These are phyloP conservation scores for Mycena metata DNA, from an alignment of 768 basidiomycete genomes.

Conservation along the genomic window DNA sequence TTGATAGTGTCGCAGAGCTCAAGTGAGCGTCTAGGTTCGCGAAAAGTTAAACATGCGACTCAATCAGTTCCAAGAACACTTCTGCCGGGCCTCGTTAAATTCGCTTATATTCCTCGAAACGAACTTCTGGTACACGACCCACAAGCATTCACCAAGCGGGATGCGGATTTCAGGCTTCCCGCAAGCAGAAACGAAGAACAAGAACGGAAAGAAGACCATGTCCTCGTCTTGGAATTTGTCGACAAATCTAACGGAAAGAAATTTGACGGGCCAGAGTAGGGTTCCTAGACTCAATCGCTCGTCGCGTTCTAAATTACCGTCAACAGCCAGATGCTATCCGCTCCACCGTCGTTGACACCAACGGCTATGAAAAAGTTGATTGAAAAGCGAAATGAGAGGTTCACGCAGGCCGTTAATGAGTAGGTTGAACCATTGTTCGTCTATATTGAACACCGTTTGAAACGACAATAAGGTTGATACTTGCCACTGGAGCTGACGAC, in stretches of 20 bases:
- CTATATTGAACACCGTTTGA: background rate
- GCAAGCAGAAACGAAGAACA: conserved; percentile 37
- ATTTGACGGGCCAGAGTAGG: conserved; percentile 46
- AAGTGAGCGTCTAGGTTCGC: conserved; percentile 77
- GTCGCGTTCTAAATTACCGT: conserved; percentile 24
- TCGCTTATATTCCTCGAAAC: conserved; percentile 81
- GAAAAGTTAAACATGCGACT: background rate
- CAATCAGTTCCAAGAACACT: conserved; percentile 66
- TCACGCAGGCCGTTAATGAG: conserved; percentile 78
- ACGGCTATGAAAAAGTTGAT: conserved; percentile 77
- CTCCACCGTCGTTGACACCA: conserved; percentile 62
- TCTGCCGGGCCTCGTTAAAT: conserved; percentile 84
- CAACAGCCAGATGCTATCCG: conserved; percentile 39
- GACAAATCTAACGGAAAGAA: conserved; percentile 54
- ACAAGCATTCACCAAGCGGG: conserved; percentile 39
- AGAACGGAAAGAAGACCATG: conserved; percentile 54
- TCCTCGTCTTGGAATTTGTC: conserved; percentile 62
- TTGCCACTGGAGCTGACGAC: conserved; percentile 63
- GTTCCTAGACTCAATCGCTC: background rate
- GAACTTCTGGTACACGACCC: conserved; percentile 68
- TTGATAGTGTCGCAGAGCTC: conserved; percentile 84
- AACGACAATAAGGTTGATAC: conserved; percentile 65
- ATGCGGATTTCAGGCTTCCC: conserved; percentile 57
- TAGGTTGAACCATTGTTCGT: conserved; percentile 46
- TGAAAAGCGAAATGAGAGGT: conserved; percentile 76